Evolutionary conservation across 1,284 basidiomycete species (phyloP).

Genomic region (Tranzscheliella williamsii): DNA sequence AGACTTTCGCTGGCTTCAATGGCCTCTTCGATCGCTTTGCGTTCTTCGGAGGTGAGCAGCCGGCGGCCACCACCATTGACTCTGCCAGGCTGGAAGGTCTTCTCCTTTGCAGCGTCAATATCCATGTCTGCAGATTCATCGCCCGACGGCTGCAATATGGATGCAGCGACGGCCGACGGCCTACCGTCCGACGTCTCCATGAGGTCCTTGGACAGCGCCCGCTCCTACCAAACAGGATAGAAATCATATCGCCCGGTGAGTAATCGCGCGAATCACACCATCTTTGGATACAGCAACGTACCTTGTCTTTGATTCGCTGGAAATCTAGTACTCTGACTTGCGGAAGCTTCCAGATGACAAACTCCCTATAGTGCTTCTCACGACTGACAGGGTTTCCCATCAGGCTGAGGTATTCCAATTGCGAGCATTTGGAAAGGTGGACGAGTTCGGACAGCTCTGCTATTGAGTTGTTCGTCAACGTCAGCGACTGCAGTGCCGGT

Average conservation of each 20-base stretch:
- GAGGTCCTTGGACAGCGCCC: conserved; percentile 39
- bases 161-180: conserved; percentile 62
- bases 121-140: conserved; percentile 63
- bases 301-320: conserved; percentile 89
- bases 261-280: no score
- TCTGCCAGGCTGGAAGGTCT: conserved; percentile 65
- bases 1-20: conserved; percentile 86
- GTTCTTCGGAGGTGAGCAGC: conserved; percentile 88
- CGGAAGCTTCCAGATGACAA: conserved; percentile 67
- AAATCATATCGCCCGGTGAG: no score
- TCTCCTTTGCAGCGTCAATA: conserved; percentile 62
- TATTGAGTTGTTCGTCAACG: conserved; percentile 63
- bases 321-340: conserved; percentile 90
- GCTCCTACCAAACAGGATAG: no score
- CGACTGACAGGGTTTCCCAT: conserved; percentile 88
- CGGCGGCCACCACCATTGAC: conserved; percentile 65
- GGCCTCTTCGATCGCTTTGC: conserved; percentile 82
- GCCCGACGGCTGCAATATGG: conserved; percentile 68
- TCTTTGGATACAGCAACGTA: no score
- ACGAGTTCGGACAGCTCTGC: conserved; percentile 78
- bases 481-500: conserved; percentile 78
- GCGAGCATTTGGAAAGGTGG: conserved; percentile 76
- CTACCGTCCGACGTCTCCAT: conserved; percentile 49
- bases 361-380: conserved; percentile 95
- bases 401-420: conserved; percentile 79